Evolutionary conservation across 2,329 filamentous ascomycete genomes (phyloP).

Genomic region (Pezicula neosporulosa): DNA sequence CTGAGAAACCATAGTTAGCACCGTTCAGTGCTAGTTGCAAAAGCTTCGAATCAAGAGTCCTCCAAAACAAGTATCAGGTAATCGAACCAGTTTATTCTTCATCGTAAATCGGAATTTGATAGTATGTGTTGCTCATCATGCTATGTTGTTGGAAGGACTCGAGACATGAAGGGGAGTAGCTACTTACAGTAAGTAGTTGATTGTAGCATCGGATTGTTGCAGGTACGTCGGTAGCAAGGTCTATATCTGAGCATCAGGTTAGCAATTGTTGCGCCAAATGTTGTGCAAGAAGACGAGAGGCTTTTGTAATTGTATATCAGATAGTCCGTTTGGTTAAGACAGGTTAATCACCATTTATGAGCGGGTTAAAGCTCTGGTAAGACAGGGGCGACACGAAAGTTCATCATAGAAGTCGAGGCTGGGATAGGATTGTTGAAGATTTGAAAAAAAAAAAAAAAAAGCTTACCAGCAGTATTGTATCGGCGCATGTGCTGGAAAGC

Average conservation of each 20-base stretch:
- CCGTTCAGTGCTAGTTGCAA: not conserved
- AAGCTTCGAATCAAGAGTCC: not conserved
- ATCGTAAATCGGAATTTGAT: constrained; percentile 40
- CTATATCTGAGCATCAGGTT: not conserved
- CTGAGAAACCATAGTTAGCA: constrained; percentile 20
- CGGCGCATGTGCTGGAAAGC: too few relatives aligned
- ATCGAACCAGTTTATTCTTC: constrained; percentile 34
- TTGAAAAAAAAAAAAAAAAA: too few relatives aligned
- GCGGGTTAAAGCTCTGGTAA: constrained; percentile 37
- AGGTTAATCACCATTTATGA: constrained; percentile 51
- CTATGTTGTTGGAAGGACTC: constrained; percentile 13
- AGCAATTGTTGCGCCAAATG: not conserved
- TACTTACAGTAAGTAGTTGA: constrained; percentile 21
- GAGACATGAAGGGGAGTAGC: not conserved
- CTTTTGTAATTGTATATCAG: constrained; percentile 32
- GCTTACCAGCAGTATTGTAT: not conserved
- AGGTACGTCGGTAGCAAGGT: not conserved
- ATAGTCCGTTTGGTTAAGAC: constrained; percentile 56
- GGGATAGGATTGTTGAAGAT: not conserved
- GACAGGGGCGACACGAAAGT: constrained; percentile 56
- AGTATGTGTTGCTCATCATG: constrained; percentile 41
- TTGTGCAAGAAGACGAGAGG: not conserved
- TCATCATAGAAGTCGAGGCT: constrained; percentile 42
- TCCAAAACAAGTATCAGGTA: constrained; percentile 26
- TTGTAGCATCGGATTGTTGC: constrained; percentile 5